Conservation (phyloP, 352 stramenopile genomes). For the Plasmopara muralis region DNA sequence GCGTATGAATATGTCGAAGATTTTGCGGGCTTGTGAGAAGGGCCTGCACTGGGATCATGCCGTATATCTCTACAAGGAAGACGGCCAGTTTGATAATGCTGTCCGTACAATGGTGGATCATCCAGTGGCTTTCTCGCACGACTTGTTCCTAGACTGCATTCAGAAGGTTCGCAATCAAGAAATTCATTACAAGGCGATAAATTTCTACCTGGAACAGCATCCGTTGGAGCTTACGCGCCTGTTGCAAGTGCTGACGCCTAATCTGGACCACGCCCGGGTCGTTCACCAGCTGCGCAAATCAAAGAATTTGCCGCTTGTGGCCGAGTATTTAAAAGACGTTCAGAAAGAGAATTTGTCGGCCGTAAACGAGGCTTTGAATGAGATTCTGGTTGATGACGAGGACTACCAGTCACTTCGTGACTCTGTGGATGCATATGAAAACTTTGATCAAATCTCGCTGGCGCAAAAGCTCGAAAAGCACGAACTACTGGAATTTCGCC, state of each 20-base stretch:
- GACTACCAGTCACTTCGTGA: conserved; percentile 96
- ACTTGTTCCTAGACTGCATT: conserved; percentile 99
- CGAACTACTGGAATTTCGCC: conserved; percentile 98
- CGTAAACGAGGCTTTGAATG: conserved; percentile 99
- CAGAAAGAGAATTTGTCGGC: conserved; percentile 98
- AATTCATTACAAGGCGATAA: conserved; percentile 99
- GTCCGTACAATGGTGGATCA: conserved; percentile 99
- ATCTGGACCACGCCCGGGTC: conserved; percentile 97
- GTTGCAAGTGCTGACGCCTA: conserved; percentile 97
- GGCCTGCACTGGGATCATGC: conserved; percentile 97
- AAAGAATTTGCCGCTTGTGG: conserved; percentile 94
- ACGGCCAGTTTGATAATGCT: conserved; percentile 98
- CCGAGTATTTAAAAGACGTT: conserved; percentile 97
- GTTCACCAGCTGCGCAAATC: conserved; percentile 97
- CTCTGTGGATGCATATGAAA: conserved; percentile 98
- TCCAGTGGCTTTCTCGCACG: conserved; percentile 94
- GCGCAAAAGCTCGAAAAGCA: conserved; percentile 98
- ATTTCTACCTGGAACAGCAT: conserved; percentile 98
- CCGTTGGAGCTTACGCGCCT: conserved; percentile 95
- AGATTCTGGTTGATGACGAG: conserved; percentile 95
- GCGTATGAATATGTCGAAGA: conserved; percentile 98
- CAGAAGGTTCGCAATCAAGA: conserved; percentile 99
- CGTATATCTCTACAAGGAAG: conserved; percentile 99
- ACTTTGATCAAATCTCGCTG: conserved; percentile 99
- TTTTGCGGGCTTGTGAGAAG: conserved; percentile 96